phyloP scores from a whole-genome alignment of 768 basidiomycete genomes.

The Xerocomus potaroensis region DNA sequence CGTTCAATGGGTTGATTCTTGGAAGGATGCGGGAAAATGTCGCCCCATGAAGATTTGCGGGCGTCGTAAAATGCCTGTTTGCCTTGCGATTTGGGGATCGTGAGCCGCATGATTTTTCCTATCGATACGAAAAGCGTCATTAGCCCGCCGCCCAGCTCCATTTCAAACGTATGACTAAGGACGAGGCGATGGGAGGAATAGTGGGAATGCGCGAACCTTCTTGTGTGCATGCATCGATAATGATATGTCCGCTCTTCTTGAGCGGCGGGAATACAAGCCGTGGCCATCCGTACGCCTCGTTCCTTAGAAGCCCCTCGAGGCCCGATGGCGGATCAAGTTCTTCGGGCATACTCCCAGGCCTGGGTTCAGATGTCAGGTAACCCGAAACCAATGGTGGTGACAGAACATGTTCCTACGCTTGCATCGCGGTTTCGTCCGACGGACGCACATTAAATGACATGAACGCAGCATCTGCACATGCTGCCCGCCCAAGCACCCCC shows the following conservation, averaged over 20 bases:
- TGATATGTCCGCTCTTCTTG: constrained; percentile 87
- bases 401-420: constrained; percentile 10
- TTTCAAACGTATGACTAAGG: constrained; percentile 3
- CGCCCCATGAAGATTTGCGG: constrained; percentile 91
- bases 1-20: constrained; percentile 75
- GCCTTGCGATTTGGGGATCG: constrained; percentile 91
- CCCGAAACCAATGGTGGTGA: constrained; percentile 8
- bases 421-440: constrained; percentile 9
- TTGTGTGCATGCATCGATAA: constrained; percentile 81
- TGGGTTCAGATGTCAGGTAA: constrained; percentile 12
- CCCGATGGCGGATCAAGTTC: constrained; percentile 26
- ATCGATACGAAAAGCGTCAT: constrained; percentile 3
- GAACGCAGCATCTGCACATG: constrained; percentile 12
- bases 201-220: constrained; percentile 52
- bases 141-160: neutral
- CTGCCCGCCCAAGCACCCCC: constrained; percentile 15
- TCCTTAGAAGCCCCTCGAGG: constrained; percentile 52
- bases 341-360: constrained; percentile 4
- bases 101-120: constrained; percentile 92
- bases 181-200: constrained; percentile 1
- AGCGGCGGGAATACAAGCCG: constrained; percentile 89
- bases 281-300: constrained; percentile 85
- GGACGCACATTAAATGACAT: constrained; percentile 19
- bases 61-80: constrained; percentile 95
- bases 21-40: constrained; percentile 86